Base-by-base conservation (phyloP, 495 filamentous ascomycete species). In the Usnea hakonensis region DNA sequence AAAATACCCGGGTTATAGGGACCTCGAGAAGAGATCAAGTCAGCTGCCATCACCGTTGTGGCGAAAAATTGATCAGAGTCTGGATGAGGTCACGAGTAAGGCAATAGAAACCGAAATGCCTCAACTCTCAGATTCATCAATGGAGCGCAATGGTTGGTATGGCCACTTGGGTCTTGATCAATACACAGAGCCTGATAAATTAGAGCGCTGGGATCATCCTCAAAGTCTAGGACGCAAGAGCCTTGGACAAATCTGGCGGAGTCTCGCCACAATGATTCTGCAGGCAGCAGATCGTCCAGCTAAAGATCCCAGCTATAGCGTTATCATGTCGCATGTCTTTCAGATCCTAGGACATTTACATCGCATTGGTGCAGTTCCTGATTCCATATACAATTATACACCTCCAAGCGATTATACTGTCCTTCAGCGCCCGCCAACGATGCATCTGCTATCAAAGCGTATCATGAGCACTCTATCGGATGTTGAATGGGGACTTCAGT, bases 391-490 rank as follows among this genome's bases (percentile, higher is more conserved):
- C 65, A 77, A 75, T 62, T 79, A 78, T 66, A 61, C 66, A 50
- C 71, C 69, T 26, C 67, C 72, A 58, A 56, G 62, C 7, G 74
- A 79, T 63, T 67, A 73, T 21, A 67, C 65, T 40, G 70, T 72
- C 5, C 73, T 81, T 33, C 78, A 76, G 61, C 72, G 84, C 48
- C 85, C 85, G 2, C 85, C 85, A 6, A 81, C 76, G 10, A 72
- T 88, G 21, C 74, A 84, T 64, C 55, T 84, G 9, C 72, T 87
- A 28, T 83, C 81, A 3, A 78, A 74, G 19, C 73, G 79, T 62
- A 86, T 88, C 26, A 77, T 87, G 74, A 82, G 77, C 35, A 78
- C 81, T 57, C 68, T 88, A 48, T 83, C 85, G 3, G 84, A 88
- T 62, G 79, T 84, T n/a, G 82, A 78, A 10, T 87, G 80, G 81